phyloP scores from a whole-genome alignment of 164 flowering plant genomes.

The Macadamia tetraphylla region DNA sequence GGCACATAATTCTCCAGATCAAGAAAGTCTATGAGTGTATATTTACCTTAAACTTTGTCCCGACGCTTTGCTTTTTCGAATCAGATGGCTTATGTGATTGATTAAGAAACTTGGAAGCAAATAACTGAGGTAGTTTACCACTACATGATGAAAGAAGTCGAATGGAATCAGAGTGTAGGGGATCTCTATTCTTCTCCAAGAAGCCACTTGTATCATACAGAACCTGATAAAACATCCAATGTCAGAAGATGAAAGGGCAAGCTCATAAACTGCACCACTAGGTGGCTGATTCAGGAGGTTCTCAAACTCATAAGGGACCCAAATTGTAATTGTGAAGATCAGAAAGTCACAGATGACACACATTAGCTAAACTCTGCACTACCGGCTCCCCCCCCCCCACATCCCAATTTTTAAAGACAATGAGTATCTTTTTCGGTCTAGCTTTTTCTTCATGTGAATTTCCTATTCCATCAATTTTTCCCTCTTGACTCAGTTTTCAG shows the following conservation, averaged over 20 bases:
- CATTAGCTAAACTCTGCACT: too few species aligned
- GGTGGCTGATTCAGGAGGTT: neutral
- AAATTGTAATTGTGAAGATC: neutral
- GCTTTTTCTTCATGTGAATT: too few species aligned
- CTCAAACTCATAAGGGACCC: neutral
- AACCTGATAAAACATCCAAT: slow-evolving; percentile 44
- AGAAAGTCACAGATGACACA: too few species aligned
- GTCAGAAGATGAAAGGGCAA: neutral
- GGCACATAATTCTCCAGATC: too few species aligned
- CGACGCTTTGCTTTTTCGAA: slow-evolving; percentile 60
- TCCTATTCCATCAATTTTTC: too few species aligned
- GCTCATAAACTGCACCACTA: neutral
- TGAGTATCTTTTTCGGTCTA: too few species aligned
- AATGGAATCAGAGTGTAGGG: slow-evolving; percentile 47
- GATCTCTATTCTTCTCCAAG: slow-evolving; percentile 91
- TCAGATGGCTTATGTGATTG: slow-evolving; percentile 32
- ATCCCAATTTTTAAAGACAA: too few species aligned
- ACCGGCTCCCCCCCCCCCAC: too few species aligned
- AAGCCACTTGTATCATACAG: slow-evolving; percentile 73
- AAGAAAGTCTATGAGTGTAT: neutral
- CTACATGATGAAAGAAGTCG: slow-evolving; percentile 67
- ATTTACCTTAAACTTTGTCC: slow-evolving; percentile 75
- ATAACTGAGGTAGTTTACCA: slow-evolving; percentile 41
- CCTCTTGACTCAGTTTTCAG: too few species aligned
- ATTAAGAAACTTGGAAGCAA: slow-evolving; percentile 45